Evolutionary conservation across 768 basidiomycete species (phyloP), one percentile per base, ranked within the genome.

Genomic region (Podaxis carcinomalis): DNA sequence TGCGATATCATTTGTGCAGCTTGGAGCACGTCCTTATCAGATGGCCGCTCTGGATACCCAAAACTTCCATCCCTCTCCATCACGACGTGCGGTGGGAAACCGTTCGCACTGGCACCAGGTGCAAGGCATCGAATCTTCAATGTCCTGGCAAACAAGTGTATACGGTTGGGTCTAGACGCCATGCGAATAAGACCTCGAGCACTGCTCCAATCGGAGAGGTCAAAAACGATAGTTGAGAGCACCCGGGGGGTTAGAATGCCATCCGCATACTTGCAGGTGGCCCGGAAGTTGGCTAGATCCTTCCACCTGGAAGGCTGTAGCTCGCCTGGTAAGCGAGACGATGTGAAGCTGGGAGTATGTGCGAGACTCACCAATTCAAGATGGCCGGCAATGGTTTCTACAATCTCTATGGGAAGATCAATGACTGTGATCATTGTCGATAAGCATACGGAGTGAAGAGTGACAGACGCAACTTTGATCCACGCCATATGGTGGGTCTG

Each of bases 61-160:
- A 35, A 49, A 6, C 21, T 11, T 14, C 56, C 56, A 14, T 21
- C 28, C 16, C 10, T 21, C n/a, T 57, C n/a, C 28, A 49, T 44
- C 25, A 16, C 14, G 35, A 49, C 11, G 2, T 57, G 46, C 3
- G 46, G 56, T 21, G 28, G 5, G 6, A 5, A 6, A 5, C 28
- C 44, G 1, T 47, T 25, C 28, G 16, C 14, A 27, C n/a, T 23
- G n/a, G 1, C 21, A 21, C 23, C 46, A 11, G 56, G 56, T 9
- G 56, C 56, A 23, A 57, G 56, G 14, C 56, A 49, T 23, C 35
- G 21, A 6, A 57, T 57, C 35, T 47, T 49, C 49, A 58, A n/a
- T 13, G 21, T 50, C 23, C 37, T 37, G 7, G 49, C 57, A 10
- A 21, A 51, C 2, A 27, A 7, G 42, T 58, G 57, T 9, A 51